phyloP scores from a whole-genome alignment of 1,284 basidiomycete genomes.

The Singerocomus inundabilis region DNA sequence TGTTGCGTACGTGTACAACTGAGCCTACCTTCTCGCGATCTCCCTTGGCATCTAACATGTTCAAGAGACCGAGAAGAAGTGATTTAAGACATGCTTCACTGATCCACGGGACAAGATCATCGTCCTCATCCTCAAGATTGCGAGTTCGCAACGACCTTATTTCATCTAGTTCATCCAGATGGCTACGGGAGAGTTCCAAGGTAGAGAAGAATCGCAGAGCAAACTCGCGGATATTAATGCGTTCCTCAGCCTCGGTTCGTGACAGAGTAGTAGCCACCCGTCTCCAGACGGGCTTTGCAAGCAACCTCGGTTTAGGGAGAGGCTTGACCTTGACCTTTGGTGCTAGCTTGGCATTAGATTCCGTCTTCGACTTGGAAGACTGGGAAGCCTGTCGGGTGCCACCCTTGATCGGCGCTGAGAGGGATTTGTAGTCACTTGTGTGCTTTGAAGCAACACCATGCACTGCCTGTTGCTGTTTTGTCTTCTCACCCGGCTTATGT shows the following conservation, averaged over 20 bases:
- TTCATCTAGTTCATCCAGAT: conserved; percentile 65
- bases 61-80: conserved; percentile 57
- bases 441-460: conserved; percentile 7
- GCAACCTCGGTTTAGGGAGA: conserved; percentile 22
- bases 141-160: conserved; percentile 43
- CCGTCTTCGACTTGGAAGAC: conserved; percentile 9
- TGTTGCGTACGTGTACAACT: conserved; percentile 22
- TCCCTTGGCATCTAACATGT: conserved; percentile 47
- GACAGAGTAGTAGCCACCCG: conserved; percentile 44
- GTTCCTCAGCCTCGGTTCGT: conserved; percentile 49
- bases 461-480: conserved; percentile 11
- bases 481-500: conserved; percentile 25
- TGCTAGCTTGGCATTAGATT: conserved; percentile 11
- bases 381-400: conserved; percentile 1
- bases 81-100: conserved; percentile 61
- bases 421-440: conserved; percentile 5
- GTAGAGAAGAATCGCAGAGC: conserved; percentile 57
- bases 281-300: conserved; percentile 50
- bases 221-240: conserved; percentile 74
- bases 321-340: conserved; percentile 16
- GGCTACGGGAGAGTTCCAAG: conserved; percentile 51
- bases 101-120: conserved; percentile 53
- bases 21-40: conserved; percentile 37
- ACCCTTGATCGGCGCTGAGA: conserved; percentile 17
- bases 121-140: conserved; percentile 39